phyloP scores from a whole-genome alignment of 2,329 filamentous ascomycete species.

The Orbilia quercus region DNA sequence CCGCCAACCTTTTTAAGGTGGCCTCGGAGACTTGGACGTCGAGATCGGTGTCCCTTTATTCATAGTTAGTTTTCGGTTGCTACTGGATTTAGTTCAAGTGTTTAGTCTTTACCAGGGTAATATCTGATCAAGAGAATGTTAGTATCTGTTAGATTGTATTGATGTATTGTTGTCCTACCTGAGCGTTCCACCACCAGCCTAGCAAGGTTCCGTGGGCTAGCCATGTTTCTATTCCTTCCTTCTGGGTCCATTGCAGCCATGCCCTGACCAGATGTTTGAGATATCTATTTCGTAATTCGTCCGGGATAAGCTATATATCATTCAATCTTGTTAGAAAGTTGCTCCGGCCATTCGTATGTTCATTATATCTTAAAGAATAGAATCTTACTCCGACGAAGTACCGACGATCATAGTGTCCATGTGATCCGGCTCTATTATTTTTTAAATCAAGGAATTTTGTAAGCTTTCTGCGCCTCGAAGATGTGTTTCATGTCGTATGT shows the following conservation, averaged over 20 bases:
- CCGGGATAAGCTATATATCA: constrained; percentile 68
- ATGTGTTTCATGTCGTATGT: background rate
- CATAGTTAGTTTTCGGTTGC: background rate
- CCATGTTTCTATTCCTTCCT: constrained; percentile 80
- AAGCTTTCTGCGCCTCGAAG: too few species aligned
- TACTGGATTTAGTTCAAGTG: background rate
- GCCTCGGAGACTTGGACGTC: constrained; percentile 79
- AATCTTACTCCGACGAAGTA: constrained; percentile 27
- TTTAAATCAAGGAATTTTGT: constrained; percentile 4
- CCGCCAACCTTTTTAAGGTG: constrained; percentile 74
- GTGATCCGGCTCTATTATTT: constrained; percentile 10
- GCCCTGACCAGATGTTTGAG: constrained; percentile 77
- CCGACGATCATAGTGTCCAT: constrained; percentile 42
- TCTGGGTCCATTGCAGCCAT: constrained; percentile 75
- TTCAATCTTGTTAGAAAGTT: too few species aligned
- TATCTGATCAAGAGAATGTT: constrained; percentile 45
- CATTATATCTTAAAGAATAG: background rate
- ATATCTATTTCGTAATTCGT: constrained; percentile 74
- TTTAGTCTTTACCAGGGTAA: constrained; percentile 57
- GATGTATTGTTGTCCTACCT: constrained; percentile 62
- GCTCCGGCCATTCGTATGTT: background rate
- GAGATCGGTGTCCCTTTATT: constrained; percentile 68
- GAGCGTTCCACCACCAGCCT: constrained; percentile 88
- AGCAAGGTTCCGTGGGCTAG: constrained; percentile 85
- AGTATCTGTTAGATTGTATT: background rate